Conservation (phyloP, 2,329 filamentous ascomycete species). For the Neophaeococcomyces mojaviensis region DNA sequence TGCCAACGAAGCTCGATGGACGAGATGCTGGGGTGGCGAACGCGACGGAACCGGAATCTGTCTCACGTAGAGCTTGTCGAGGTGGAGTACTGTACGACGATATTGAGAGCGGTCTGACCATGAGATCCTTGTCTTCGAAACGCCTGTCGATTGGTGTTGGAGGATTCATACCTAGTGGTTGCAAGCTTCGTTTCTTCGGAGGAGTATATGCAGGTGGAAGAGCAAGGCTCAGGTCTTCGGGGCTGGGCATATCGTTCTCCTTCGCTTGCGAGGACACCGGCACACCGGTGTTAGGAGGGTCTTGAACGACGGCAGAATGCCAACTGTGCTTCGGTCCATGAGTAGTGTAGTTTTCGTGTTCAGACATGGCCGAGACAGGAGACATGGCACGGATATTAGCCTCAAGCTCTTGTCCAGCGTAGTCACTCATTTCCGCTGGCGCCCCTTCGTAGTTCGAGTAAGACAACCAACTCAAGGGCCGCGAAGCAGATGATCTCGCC, state of each 20-base stretch:
- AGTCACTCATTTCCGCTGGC: constrained; percentile 16
- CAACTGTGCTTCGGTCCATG: constrained; percentile 5
- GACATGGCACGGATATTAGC: constrained; percentile 18
- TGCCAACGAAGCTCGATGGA: constrained; percentile 25
- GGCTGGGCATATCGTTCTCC: constrained; percentile 2
- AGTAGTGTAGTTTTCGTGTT: constrained; percentile 12
- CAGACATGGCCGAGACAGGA: constrained; percentile 18
- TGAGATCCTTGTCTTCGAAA: background rate
- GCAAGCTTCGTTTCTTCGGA: constrained; percentile 23
- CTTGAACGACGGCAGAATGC: constrained; percentile 1
- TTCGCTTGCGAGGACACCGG: background rate
- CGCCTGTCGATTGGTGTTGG: constrained; percentile 31
- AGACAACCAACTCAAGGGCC: constrained; percentile 22
- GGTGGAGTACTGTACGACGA: constrained; percentile 8
- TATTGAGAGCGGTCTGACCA: background rate
- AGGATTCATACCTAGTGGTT: constrained; percentile 41
- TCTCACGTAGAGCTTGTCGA: constrained; percentile 9
- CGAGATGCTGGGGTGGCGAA: constrained; percentile 7
- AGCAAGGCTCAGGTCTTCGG: constrained; percentile 6
- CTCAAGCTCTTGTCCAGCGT: constrained; percentile 15
- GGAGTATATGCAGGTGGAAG: constrained; percentile 11
- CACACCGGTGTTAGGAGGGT: background rate
- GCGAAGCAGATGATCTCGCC: constrained; percentile 3
- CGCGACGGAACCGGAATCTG: constrained; percentile 29
- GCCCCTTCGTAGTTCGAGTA: constrained; percentile 22